Conservation (phyloP, 805 yeast species). For the Myxozyma mucilagina region DNA sequence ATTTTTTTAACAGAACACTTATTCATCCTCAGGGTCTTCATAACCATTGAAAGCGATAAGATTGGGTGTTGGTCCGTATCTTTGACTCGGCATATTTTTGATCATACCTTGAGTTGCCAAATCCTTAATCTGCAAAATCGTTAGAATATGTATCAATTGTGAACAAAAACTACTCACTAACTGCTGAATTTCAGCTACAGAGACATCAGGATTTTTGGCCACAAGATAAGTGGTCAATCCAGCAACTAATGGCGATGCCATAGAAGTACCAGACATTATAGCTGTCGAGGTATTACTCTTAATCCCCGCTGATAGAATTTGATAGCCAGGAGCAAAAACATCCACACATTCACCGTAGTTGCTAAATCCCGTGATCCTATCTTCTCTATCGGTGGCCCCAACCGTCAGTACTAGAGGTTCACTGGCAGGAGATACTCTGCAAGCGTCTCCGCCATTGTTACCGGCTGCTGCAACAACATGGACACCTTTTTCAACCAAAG, state of each 20-base stretch:
- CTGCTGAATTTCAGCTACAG: conserved; percentile 34
- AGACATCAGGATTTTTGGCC: conserved; percentile 20
- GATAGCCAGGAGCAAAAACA: conserved; percentile 56
- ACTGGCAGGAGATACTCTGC: conserved; percentile 88
- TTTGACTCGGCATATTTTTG: background rate
- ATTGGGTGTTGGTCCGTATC: conserved; percentile 12
- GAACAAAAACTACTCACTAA: background rate
- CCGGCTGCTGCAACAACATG: conserved; percentile 97
- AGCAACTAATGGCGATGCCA: conserved; percentile 96
- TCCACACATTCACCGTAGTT: conserved; percentile 30
- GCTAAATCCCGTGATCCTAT: conserved; percentile 20
- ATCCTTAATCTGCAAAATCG: conserved; percentile 1
- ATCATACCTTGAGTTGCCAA: conserved; percentile 11
- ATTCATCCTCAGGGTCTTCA: background rate
- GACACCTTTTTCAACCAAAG: conserved; percentile 83
- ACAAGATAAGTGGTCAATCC: conserved; percentile 75
- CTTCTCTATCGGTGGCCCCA: conserved; percentile 18
- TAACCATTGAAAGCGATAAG: conserved; percentile 20
- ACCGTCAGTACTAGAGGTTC: conserved; percentile 77
- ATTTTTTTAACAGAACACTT: background rate
- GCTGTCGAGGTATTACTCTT: conserved; percentile 26
- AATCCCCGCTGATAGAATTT: conserved; percentile 61
- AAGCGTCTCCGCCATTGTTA: conserved; percentile 89
- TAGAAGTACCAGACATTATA: conserved; percentile 69
- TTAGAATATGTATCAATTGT: background rate